These are phyloP conservation scores for Penicillium psychrofluorescens DNA, from an alignment of 495 filamentous ascomycete genomes.

Conservation along the genomic window DNA sequence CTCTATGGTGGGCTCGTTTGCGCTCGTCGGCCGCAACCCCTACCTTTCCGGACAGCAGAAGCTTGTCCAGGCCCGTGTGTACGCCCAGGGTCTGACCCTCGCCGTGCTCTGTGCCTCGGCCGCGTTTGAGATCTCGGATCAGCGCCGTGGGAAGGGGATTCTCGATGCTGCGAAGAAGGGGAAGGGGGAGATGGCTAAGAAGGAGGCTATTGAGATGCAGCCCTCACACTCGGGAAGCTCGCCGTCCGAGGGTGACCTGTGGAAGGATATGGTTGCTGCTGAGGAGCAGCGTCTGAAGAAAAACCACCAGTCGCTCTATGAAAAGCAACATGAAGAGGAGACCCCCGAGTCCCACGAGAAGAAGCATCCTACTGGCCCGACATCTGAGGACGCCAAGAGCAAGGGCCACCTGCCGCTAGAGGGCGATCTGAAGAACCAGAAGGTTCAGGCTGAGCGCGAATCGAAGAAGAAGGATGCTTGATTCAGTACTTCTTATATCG, in stretches of 20 bases:
- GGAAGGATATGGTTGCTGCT: conserved; percentile 80
- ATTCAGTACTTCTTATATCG: too few species aligned
- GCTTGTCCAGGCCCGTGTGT: conserved; percentile 93
- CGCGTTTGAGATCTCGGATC: conserved; percentile 83
- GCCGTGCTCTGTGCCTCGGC: conserved; percentile 83
- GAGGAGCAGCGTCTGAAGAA: conserved; percentile 62
- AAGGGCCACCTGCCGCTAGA: neutral
- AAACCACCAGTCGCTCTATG: conserved; percentile 43
- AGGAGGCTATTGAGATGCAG: conserved; percentile 44
- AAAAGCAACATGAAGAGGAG: conserved; percentile 17
- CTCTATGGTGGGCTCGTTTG: conserved; percentile 70
- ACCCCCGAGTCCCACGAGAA: conserved; percentile 2
- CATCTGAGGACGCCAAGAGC: neutral
- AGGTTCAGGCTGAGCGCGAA: conserved; percentile 4
- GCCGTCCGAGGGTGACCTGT: conserved; percentile 76
- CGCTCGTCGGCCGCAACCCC: conserved; percentile 68
- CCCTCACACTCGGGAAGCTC: conserved; percentile 51
- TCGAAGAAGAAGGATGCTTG: conserved; percentile 3
- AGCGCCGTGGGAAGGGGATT: conserved; percentile 59
- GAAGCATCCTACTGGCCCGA: neutral
- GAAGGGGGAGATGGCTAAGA: conserved; percentile 59
- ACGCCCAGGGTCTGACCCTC: conserved; percentile 92
- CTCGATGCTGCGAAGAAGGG: conserved; percentile 45
- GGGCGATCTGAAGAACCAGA: neutral
- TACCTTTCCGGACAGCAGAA: conserved; percentile 77